Percentiles rank a stretch among this genome's conserved stretches.
Conservation (phyloP, 1,284 basidiomycete species). For the Marasmius fiardii region DNA sequence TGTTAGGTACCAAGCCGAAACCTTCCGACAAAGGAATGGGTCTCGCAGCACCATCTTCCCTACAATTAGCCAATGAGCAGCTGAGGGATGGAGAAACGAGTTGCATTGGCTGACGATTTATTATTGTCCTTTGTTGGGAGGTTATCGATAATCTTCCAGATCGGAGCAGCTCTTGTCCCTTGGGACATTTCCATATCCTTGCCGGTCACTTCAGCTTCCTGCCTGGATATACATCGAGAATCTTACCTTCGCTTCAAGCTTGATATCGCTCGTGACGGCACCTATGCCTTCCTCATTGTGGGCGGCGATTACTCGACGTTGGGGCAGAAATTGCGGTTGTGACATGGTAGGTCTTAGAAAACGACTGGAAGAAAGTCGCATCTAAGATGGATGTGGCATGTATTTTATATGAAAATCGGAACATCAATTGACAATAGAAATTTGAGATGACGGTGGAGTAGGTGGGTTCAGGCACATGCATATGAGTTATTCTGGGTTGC, state of each 20-base stretch:
- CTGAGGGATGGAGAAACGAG: neutral
- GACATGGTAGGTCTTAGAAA: conserved; percentile 13
- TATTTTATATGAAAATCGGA: no score
- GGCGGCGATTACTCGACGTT: conserved; percentile 31
- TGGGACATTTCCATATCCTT: neutral
- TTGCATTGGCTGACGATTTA: neutral
- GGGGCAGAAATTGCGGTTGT: conserved; percentile 22
- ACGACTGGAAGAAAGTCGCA: no score
- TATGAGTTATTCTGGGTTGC: no score
- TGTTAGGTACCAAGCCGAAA: conserved; percentile 42
- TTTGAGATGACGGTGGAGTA: no score
- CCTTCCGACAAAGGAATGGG: conserved; percentile 32
- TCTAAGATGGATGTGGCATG: no score
- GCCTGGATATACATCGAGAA: conserved; percentile 8
- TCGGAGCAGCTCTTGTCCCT: neutral
- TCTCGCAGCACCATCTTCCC: conserved; percentile 49
- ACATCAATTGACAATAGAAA: no score
- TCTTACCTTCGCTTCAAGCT: no score
- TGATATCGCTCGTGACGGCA: no score
- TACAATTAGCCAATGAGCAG: conserved; percentile 17
- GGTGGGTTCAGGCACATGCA: no score
- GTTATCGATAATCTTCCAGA: neutral
- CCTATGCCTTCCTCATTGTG: conserved; percentile 36
- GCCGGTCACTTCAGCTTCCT: conserved; percentile 32
- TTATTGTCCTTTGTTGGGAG: neutral